Evolutionary conservation across 1,139 yeast species (phyloP).

Genomic region (Magnusiomyces ingens): DNA sequence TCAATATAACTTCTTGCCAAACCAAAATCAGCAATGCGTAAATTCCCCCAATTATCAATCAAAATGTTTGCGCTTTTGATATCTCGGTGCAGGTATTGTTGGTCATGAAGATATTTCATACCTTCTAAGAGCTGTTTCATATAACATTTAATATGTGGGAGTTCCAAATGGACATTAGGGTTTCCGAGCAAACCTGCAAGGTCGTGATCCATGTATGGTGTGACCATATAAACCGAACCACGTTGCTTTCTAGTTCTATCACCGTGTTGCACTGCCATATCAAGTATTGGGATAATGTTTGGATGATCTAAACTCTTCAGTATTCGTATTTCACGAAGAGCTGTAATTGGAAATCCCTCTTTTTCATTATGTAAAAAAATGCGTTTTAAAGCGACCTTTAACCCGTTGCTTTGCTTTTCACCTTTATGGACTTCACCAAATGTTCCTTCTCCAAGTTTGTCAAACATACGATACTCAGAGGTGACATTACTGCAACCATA

Average conservation of each 20-base stretch:
- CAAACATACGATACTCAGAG: constrained; percentile 47
- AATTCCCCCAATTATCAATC: constrained; percentile 65
- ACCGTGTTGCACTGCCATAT: constrained; percentile 63
- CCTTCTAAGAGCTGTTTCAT: constrained; percentile 76
- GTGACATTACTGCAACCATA: constrained; percentile 32
- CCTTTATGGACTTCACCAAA: constrained; percentile 80
- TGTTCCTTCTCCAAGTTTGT: constrained; percentile 88
- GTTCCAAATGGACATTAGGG: constrained; percentile 54
- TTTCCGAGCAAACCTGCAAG: constrained; percentile 88
- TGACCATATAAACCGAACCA: constrained; percentile 66
- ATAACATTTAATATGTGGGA: constrained; percentile 75
- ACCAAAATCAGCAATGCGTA: constrained; percentile 92
- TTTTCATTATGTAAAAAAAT: constrained; percentile 75
- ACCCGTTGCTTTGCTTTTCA: constrained; percentile 40
- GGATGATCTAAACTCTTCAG: constrained; percentile 62
- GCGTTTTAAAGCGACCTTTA: constrained; percentile 78
- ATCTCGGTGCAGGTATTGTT: constrained; percentile 71
- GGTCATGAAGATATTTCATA: constrained; percentile 69
- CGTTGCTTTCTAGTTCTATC: constrained; percentile 23
- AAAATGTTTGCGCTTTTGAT: constrained; percentile 90
- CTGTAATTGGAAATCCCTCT: constrained; percentile 94
- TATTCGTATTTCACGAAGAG: constrained; percentile 85
- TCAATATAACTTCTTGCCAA: constrained; percentile 80
- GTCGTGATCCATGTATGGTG: constrained; percentile 92
- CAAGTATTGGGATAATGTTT: constrained; percentile 72